Evolutionary conservation across 441 rosid genomes (phyloP).

Genomic region (Gossypium armourianum): DNA sequence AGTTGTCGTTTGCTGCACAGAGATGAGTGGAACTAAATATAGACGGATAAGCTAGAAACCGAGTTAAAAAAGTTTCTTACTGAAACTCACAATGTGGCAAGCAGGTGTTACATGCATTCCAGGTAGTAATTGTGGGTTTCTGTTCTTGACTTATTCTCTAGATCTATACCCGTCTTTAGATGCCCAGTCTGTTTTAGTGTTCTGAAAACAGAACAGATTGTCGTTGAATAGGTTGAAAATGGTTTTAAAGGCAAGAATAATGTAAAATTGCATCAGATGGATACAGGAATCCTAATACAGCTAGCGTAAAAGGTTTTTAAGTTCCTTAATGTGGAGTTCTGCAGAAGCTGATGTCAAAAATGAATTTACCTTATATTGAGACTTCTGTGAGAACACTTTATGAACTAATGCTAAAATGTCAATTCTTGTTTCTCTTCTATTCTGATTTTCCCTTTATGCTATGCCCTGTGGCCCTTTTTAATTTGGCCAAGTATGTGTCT

Average conservation of each 20-base stretch:
- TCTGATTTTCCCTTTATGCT: background rate
- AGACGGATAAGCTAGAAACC: background rate
- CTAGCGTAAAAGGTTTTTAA: background rate
- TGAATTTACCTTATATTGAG: background rate
- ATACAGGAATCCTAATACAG: background rate
- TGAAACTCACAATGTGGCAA: background rate
- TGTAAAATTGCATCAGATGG: background rate
- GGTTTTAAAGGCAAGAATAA: background rate
- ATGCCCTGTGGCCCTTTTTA: background rate
- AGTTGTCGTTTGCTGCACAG: background rate
- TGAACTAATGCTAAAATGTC: slow-evolving; percentile 1
- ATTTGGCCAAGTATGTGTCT: background rate
- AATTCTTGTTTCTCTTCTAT: background rate
- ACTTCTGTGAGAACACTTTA: background rate
- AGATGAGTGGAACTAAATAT: background rate
- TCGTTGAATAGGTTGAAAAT: background rate
- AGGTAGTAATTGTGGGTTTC: background rate
- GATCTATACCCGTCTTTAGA: background rate
- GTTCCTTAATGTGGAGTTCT: background rate
- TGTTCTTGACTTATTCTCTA: background rate
- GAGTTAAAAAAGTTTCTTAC: background rate
- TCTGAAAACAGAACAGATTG: background rate
- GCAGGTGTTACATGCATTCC: background rate
- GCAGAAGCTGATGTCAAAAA: background rate
- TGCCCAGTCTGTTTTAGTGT: background rate